Percentiles rank a stretch among this genome's conserved stretches.
Evolutionary conservation across 2,329 filamentous ascomycete species (phyloP).

Genomic region (Ascochyta koolunga): DNA sequence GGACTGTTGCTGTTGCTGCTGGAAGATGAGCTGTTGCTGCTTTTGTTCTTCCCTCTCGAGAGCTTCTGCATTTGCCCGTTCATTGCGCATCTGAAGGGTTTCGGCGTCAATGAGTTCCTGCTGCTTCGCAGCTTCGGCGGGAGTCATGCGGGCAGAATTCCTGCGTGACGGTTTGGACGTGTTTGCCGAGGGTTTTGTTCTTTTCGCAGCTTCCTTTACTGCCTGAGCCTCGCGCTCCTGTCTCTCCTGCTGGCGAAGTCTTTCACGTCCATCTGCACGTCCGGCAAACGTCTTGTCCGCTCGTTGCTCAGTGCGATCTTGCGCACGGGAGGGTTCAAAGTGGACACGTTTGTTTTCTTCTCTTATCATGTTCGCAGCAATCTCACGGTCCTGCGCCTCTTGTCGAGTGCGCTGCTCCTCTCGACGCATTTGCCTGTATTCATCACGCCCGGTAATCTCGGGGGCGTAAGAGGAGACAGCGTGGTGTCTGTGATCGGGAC

Average conservation of each 20-base stretch:
- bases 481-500: conserved; percentile 26
- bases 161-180: conserved; percentile 25
- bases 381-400: conserved; percentile 30
- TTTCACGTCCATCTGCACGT: conserved; percentile 24
- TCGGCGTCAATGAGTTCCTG: conserved; percentile 30
- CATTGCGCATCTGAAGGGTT: conserved; percentile 27
- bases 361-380: conserved; percentile 17
- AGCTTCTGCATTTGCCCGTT: conserved; percentile 30
- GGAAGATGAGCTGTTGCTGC: conserved; percentile 11
- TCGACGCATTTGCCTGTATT: conserved; percentile 27
- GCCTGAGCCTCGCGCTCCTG: conserved; percentile 15
- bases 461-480: conserved; percentile 30
- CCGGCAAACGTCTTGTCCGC: conserved; percentile 27
- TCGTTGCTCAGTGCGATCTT: conserved; percentile 29
- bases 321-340: conserved; percentile 33
- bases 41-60: conserved; percentile 34
- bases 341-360: conserved; percentile 37
- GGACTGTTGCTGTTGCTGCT: conserved; percentile 15
- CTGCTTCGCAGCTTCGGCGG: conserved; percentile 22
- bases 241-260: conserved; percentile 11
- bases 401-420: conserved; percentile 29
- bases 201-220: conserved; percentile 6
- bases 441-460: conserved; percentile 31
- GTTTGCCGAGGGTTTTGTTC: background rate
- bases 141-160: conserved; percentile 14